Evolutionary conservation across 1,284 basidiomycete species (phyloP).

Genomic region (Wallemia mellicola): DNA sequence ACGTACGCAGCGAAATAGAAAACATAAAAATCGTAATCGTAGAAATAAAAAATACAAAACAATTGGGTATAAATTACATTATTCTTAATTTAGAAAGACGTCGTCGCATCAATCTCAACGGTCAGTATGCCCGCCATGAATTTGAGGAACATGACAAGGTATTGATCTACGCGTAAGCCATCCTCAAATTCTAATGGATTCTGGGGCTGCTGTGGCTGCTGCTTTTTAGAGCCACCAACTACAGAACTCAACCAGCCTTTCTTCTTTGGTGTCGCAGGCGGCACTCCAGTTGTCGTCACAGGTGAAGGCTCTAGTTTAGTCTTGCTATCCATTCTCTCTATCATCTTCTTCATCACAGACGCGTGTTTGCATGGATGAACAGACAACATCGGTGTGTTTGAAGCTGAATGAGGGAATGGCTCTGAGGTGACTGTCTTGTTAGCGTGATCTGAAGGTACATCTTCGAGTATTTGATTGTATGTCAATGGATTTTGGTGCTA

Average conservation of each 20-base stretch:
- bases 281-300: conserved; percentile 45
- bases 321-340: conserved; percentile 70
- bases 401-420: conserved; percentile 63
- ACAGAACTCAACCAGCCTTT: conserved; percentile 17
- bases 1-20: no score
- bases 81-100: conserved; percentile 27
- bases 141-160: conserved; percentile 85
- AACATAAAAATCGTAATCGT: no score
- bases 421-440: conserved; percentile 98
- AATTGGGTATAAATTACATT: no score
- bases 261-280: conserved; percentile 27
- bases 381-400: conserved; percentile 39
- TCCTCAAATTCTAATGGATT: conserved; percentile 27
- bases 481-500: conserved; percentile 62
- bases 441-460: conserved; percentile 86
- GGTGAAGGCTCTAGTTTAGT: conserved; percentile 15
- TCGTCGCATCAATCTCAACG: conserved; percentile 76
- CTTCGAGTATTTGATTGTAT: conserved; percentile 79
- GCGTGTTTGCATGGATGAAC: conserved; percentile 98
- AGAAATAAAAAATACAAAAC: neutral
- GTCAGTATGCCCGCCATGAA: conserved; percentile 84
- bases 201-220: neutral
- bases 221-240: neutral
- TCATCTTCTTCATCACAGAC: conserved; percentile 98
- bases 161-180: conserved; percentile 79